These are phyloP conservation scores for Candida sojae DNA, from an alignment of 1,139 yeast species.

Conservation along the genomic window DNA sequence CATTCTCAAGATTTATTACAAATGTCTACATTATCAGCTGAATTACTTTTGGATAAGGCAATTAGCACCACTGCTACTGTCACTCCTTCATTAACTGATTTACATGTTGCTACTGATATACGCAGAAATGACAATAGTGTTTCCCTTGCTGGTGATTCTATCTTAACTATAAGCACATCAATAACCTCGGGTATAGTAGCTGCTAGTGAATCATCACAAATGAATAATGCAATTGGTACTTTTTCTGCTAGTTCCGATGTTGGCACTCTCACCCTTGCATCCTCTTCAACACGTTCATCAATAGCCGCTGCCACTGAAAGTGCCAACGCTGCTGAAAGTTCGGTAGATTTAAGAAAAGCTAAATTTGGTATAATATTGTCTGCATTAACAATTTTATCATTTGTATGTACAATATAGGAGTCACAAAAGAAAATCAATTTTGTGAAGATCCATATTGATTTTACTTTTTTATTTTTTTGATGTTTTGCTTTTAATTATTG, in stretches of 20 bases:
- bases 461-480: neutral
- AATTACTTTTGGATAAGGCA: conserved; percentile 5
- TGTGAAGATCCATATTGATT: neutral
- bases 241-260: conserved; percentile 14
- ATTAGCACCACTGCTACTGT: conserved; percentile 8
- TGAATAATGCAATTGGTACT: conserved; percentile 8
- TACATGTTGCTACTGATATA: conserved; percentile 10
- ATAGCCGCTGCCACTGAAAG: neutral
- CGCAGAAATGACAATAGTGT: conserved; percentile 7
- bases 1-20: neutral
- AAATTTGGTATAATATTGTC: conserved; percentile 7
- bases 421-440: neutral
- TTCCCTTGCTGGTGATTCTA: neutral
- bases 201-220: conserved; percentile 8
- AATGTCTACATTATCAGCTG: conserved; percentile 6
- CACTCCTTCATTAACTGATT: conserved; percentile 14
- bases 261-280: conserved; percentile 8
- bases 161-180: neutral
- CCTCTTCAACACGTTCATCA: neutral
- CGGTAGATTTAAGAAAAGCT: conserved; percentile 2
- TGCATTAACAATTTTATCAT: conserved; percentile 3
- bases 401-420: conserved; percentile 4
- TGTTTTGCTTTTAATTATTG: neutral
- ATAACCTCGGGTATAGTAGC: conserved; percentile 6
- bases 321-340: neutral